A percentile compares a stretch with the other conserved stretches of the same genome.
These are phyloP conservation scores for Hygrocybe punicea DNA, from an alignment of 768 basidiomycete species.

Conservation along the genomic window DNA sequence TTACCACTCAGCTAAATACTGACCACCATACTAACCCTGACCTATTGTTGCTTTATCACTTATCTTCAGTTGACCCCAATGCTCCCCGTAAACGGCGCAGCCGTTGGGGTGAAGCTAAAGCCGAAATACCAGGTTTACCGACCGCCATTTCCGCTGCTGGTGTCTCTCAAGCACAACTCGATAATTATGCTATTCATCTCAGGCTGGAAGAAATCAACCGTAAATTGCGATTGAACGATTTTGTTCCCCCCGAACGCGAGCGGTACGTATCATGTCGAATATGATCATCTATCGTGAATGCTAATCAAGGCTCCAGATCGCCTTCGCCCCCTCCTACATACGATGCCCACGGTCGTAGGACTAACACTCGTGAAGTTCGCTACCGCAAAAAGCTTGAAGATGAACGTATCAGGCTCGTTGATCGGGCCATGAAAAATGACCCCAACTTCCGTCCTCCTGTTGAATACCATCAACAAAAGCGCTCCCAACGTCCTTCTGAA, in stretches of 20 bases:
- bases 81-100: constrained; percentile 92
- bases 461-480: constrained; percentile 94
- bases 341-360: constrained; percentile 94
- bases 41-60: constrained; percentile 42
- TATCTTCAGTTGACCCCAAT: constrained; percentile 68
- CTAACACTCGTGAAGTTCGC: constrained; percentile 97
- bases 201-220: constrained; percentile 97
- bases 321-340: constrained; percentile 97
- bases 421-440: constrained; percentile 95
- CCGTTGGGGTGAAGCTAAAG: constrained; percentile 94
- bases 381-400: constrained; percentile 95
- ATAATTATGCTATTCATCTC: constrained; percentile 95
- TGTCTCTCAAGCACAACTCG: constrained; percentile 92
- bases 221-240: constrained; percentile 90
- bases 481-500: constrained; percentile 88
- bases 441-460: constrained; percentile 97
- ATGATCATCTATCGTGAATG: constrained; percentile 23
- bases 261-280: constrained; percentile 47
- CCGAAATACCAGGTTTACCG: constrained; percentile 88
- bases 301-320: constrained; percentile 51
- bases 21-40: constrained; percentile 60
- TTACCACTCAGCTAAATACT: constrained; percentile 37
- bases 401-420: constrained; percentile 88
- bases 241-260: constrained; percentile 92
- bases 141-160: constrained; percentile 92